Evolutionary conservation across 1,284 basidiomycete genomes (phyloP).

Genomic region (Ustilago esculenta): DNA sequence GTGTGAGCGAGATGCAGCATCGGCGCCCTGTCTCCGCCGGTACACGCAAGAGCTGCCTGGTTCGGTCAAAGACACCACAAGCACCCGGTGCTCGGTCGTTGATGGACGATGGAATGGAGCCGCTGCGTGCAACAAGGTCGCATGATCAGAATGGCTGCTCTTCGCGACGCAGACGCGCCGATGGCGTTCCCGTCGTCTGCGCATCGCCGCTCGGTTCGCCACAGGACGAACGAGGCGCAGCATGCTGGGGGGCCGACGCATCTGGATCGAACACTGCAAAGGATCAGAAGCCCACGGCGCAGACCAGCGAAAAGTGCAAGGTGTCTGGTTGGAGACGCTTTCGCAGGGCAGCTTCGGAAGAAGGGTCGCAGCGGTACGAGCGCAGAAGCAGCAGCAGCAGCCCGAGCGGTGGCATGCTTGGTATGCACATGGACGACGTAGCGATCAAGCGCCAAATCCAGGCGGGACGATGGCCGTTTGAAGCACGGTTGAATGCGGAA

Average conservation of each 20-base stretch:
- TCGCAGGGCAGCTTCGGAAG: constrained; percentile 24
- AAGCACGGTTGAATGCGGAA: constrained; percentile 35
- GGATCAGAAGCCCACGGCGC: background rate
- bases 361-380: constrained; percentile 5
- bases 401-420: background rate
- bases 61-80: constrained; percentile 33
- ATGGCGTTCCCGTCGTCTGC: constrained; percentile 31
- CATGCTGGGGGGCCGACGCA: background rate
- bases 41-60: constrained; percentile 30
- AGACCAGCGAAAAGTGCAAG: constrained; percentile 9
- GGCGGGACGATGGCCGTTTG: constrained; percentile 42
- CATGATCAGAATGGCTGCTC: constrained; percentile 21
- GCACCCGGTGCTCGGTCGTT: constrained; percentile 19
- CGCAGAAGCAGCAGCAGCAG: constrained; percentile 2
- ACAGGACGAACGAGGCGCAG: constrained; percentile 10
- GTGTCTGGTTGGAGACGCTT: constrained; percentile 29
- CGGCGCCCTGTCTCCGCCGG: background rate
- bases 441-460: constrained; percentile 19
- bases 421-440: constrained; percentile 15
- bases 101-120: constrained; percentile 17
- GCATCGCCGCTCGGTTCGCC: constrained; percentile 23
- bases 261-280: background rate
- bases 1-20: constrained; percentile 7
- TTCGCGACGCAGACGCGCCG: constrained; percentile 13
- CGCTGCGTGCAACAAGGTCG: constrained; percentile 18